A percentile compares a stretch with the other conserved stretches of the same genome.
These are phyloP conservation scores for Macrophomina tecta DNA, from an alignment of 2,329 filamentous ascomycete genomes.

Conservation along the genomic window DNA sequence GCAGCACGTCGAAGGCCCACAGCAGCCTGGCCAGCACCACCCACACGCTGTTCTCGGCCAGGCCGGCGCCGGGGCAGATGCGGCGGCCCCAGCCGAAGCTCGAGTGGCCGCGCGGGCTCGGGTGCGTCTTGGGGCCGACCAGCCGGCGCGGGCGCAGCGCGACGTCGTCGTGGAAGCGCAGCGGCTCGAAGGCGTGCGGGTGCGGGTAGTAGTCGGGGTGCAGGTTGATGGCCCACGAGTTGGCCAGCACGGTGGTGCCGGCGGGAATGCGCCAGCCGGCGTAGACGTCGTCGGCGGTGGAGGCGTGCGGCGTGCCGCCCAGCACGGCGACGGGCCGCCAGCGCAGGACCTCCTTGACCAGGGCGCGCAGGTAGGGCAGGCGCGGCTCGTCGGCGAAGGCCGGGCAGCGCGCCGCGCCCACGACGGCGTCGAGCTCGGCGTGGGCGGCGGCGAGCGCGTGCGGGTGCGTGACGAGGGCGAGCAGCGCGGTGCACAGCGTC, in stretches of 20 bases:
- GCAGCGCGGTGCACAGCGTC: constrained; percentile 56
- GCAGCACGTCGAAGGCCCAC: constrained; percentile 45
- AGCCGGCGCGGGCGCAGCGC: not conserved
- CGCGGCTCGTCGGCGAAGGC: constrained; percentile 45
- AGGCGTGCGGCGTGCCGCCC: constrained; percentile 55
- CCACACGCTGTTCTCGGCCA: constrained; percentile 41
- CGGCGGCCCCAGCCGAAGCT: constrained; percentile 44
- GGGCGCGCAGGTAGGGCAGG: constrained; percentile 48
- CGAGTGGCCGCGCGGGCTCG: constrained; percentile 41
- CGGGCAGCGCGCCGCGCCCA: constrained; percentile 41
- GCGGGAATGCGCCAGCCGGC: constrained; percentile 57
- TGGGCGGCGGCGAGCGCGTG: constrained; percentile 52
- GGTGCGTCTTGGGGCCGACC: constrained; percentile 30
- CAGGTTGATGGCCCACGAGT: constrained; percentile 53
- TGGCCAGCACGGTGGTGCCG: constrained; percentile 54
- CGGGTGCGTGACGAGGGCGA: constrained; percentile 56
- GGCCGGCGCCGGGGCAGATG: constrained; percentile 42
- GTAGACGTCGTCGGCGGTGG: constrained; percentile 56
- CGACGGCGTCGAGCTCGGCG: constrained; percentile 46
- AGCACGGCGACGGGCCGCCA: constrained; percentile 50
- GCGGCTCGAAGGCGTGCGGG: constrained; percentile 49
- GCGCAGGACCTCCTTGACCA: constrained; percentile 45
- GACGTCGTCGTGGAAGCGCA: constrained; percentile 39
- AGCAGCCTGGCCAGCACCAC: constrained; percentile 42
- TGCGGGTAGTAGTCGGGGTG: constrained; percentile 49